Conservation (phyloP, 176 grass and related monocot genomes). For the Oryza brachyantha region DNA sequence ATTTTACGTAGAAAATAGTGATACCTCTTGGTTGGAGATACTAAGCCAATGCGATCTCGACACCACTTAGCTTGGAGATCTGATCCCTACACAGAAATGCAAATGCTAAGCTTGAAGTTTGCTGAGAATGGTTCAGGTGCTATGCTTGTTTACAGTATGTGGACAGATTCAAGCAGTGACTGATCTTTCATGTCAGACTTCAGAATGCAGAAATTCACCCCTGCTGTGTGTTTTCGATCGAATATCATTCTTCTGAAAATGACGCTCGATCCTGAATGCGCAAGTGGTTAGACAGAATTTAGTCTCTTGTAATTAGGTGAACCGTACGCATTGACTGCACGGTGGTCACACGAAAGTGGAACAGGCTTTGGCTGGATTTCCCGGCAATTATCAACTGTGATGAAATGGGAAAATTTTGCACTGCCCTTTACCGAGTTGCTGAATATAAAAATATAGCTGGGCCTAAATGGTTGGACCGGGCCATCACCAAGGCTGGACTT, state of each 20-base stretch:
- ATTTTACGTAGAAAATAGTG: too few relatives aligned
- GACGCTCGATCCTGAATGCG: background rate
- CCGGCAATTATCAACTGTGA: background rate
- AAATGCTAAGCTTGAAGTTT: background rate
- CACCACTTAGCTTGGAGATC: background rate
- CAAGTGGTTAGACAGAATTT: background rate
- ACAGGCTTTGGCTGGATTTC: background rate
- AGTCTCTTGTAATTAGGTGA: background rate
- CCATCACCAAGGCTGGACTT: background rate
- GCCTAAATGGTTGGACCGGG: background rate
- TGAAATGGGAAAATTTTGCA: background rate
- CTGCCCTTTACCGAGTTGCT: background rate
- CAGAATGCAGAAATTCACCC: background rate
- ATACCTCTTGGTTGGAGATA: too few relatives aligned
- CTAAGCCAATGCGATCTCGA: conserved; percentile 19
- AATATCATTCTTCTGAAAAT: background rate
- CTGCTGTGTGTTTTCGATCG: background rate
- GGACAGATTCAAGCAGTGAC: background rate
- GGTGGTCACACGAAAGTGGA: background rate
- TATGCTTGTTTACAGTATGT: background rate
- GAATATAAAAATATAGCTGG: background rate
- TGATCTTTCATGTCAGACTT: background rate
- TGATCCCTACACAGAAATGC: background rate
- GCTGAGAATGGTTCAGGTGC: background rate
- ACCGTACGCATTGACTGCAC: background rate